Base-by-base conservation (phyloP, 345 rosid genomes). In the Psidium guajava region DNA sequence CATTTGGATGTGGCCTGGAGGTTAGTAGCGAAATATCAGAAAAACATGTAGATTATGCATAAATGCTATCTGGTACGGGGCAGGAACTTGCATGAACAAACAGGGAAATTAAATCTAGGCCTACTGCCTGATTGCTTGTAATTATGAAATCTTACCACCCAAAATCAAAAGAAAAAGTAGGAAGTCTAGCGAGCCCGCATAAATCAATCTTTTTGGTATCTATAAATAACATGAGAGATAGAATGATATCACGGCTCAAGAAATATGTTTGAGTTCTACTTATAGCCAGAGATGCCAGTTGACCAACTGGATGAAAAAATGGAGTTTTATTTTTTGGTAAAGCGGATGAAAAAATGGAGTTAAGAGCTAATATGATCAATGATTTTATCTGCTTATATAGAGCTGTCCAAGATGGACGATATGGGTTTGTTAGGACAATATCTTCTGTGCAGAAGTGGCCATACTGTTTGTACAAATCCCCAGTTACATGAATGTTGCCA, bases 1-100 rank as follows among this genome's bases (percentile, higher is more conserved):
- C 96, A 82, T 95, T 92, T 69, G 97, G 94, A 83, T 95, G 98
- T 12, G 98, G 96, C 89, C 98, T 95, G 83, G 53, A 24, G 56
- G 47, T 69, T 36, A 69, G 77, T 36, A 21, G 1, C 14, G 40
- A 69, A 36, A 36, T 69, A 36, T 69, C 13, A 69, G 47, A 69
- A 69, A 69, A 69, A 18, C 24, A 5, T 18, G 77, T 18, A 32
- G 47, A 69, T 69, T 69, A 69, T 32, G 47, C 42, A 4, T 69
- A 18, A 18, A 32, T 32, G 77, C 77, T 69, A 36, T 69, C 77
- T 4, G 13, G 47, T 36, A 21, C 6, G 0, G 47, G 25, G 47
- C 77, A 16, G 77, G 47, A 69, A 36, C 77, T 32, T 69, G 24
- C 47, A 69, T 36, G 47, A 69, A 36, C 47, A 69, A 16, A 32